Percentiles rank a stretch among this genome's conserved stretches.
Evolutionary conservation across 2,329 filamentous ascomycete species (phyloP).

Genomic region (Ophiostoma perfectum): DNA sequence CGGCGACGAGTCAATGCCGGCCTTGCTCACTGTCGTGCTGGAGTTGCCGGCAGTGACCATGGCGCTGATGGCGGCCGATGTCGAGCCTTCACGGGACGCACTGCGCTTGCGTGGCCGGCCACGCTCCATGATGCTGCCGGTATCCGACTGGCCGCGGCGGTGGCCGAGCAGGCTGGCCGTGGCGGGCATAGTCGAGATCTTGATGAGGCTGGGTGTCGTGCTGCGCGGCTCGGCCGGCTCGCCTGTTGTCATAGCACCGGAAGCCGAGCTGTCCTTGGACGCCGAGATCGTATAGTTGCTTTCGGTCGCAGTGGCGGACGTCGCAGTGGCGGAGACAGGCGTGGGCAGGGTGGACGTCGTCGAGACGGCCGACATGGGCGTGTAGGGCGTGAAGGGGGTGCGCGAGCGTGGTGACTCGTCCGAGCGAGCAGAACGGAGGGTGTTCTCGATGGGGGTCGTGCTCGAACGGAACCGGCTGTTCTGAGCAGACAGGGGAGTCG

Average conservation of each 20-base stretch:
- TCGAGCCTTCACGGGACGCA: conserved; percentile 28
- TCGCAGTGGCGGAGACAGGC: conserved; percentile 38
- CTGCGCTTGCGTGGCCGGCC: conserved; percentile 54
- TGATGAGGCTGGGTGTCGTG: conserved; percentile 29
- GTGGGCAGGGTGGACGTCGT: conserved; percentile 41
- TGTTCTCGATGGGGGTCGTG: conserved; percentile 40
- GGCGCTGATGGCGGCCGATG: conserved; percentile 16
- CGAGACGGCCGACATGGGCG: conserved; percentile 35
- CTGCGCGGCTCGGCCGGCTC: conserved; percentile 8
- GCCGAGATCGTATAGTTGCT: not conserved
- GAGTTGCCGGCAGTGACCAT: conserved; percentile 14
- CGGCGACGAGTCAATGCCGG: conserved; percentile 29
- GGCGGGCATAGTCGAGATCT: conserved; percentile 31
- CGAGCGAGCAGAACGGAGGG: conserved; percentile 37
- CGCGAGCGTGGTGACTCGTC: conserved; percentile 46
- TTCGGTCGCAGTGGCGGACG: conserved; percentile 27
- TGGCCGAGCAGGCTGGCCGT: conserved; percentile 36
- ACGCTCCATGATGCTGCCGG: conserved; percentile 55
- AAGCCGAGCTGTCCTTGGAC: not conserved
- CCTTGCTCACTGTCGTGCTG: not conserved
- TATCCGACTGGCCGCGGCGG: conserved; percentile 52
- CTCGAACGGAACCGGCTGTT: conserved; percentile 42
- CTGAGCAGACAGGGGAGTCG: conserved; percentile 36
- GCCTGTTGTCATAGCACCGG: conserved; percentile 33
- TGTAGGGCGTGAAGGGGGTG: conserved; percentile 43